phyloP scores from a whole-genome alignment of 768 basidiomycete species.

The Suillus clintonianus region DNA sequence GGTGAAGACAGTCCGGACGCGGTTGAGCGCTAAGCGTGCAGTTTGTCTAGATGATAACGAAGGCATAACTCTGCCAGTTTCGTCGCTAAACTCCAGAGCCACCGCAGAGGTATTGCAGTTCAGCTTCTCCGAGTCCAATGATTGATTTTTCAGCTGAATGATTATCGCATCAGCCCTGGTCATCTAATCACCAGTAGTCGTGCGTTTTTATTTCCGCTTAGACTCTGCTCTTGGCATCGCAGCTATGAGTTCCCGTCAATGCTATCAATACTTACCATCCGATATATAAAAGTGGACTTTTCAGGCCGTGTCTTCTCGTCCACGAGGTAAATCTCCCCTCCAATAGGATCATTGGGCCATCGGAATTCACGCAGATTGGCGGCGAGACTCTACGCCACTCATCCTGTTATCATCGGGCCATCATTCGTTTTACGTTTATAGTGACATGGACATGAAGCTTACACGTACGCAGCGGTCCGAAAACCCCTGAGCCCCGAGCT shows the following conservation, averaged over 20 bases:
- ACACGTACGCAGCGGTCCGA: not conserved
- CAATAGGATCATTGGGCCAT: not conserved
- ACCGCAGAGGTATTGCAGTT: not conserved
- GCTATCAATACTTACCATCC: not conserved
- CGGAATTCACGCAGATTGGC: not conserved
- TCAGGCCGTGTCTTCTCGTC: not conserved
- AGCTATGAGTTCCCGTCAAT: not conserved
- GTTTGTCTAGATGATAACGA: not conserved
- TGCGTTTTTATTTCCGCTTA: not conserved
- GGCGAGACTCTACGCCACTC: not conserved
- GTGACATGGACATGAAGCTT: not conserved
- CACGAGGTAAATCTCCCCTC: not conserved
- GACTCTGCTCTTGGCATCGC: not conserved
- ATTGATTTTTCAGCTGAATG: not conserved
- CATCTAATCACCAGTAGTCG: not conserved
- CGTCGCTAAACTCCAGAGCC: not conserved
- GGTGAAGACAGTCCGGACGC: not conserved
- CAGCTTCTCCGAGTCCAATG: not conserved
- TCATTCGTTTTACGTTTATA: not conserved
- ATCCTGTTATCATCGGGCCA: not conserved
- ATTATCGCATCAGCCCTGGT: not conserved
- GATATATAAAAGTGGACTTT: not conserved
- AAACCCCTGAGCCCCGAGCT: not conserved
- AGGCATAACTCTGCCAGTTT: not conserved
- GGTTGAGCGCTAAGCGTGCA: not conserved